These are phyloP conservation scores for Dendrobium nobile DNA, from an alignment of 106 monocot genomes.

Conservation along the genomic window DNA sequence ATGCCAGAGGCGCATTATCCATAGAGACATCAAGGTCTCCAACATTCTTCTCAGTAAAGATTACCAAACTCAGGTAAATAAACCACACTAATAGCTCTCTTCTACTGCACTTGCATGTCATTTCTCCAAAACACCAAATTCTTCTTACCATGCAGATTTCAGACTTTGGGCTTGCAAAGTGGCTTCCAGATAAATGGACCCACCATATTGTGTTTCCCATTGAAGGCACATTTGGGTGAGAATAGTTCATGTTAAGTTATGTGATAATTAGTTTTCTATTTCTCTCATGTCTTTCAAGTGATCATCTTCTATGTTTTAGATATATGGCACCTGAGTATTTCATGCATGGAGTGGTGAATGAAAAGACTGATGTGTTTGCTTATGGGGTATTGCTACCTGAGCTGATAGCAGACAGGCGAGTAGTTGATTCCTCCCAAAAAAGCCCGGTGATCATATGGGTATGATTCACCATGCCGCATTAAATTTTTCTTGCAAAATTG, in stretches of 20 bases:
- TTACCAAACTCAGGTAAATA: slow-evolving; percentile 74
- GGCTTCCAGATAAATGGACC: slow-evolving; percentile 87
- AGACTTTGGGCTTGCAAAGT: slow-evolving; percentile 96
- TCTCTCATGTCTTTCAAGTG: background rate
- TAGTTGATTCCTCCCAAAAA: slow-evolving; percentile 51
- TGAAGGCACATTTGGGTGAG: slow-evolving; percentile 96
- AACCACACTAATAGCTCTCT: background rate
- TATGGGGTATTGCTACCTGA: slow-evolving; percentile 88
- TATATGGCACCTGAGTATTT: slow-evolving; percentile 92
- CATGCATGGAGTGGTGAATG: slow-evolving; percentile 90
- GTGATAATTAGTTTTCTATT: background rate
- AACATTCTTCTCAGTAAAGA: slow-evolving; percentile 85
- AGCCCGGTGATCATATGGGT: slow-evolving; percentile 97
- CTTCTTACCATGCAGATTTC: slow-evolving; percentile 49
- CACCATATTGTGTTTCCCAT: slow-evolving; percentile 89
- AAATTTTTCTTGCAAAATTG: background rate
- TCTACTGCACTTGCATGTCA: background rate
- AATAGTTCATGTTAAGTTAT: background rate
- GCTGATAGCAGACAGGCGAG: slow-evolving; percentile 68
- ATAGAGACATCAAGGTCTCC: slow-evolving; percentile 95
- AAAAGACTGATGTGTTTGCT: slow-evolving; percentile 94
- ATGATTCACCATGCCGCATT: background rate
- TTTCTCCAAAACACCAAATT: background rate
- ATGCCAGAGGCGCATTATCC: slow-evolving; percentile 89
- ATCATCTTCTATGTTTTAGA: slow-evolving; percentile 12